Evolutionary conservation across 257 asterid species (phyloP).

Genomic region (Lithospermum erythrorhizon): DNA sequence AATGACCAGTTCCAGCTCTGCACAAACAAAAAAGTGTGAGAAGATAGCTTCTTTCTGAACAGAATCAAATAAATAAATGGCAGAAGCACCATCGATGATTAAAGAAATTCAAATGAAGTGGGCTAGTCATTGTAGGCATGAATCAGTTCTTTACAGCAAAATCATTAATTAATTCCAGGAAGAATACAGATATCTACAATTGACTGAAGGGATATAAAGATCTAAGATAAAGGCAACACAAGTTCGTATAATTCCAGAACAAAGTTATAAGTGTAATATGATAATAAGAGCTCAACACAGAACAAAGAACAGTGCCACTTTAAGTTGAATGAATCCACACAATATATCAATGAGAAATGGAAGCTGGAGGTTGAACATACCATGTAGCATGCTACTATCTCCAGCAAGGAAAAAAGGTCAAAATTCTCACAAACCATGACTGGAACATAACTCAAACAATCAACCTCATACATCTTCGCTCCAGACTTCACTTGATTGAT

Average conservation of each 20-base stretch:
- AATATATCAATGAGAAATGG: neutral
- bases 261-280: neutral
- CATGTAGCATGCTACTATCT: constrained; percentile 60
- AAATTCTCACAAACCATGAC: constrained; percentile 27
- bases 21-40: constrained; percentile 13
- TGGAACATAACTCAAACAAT: constrained; percentile 16
- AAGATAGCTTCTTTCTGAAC: neutral
- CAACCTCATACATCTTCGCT: constrained; percentile 12
- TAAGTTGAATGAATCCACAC: neutral
- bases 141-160: neutral
- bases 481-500: constrained; percentile 15
- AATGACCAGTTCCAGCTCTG: constrained; percentile 88
- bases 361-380: constrained; percentile 29
- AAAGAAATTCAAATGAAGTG: neutral
- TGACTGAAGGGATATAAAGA: neutral
- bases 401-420: constrained; percentile 61
- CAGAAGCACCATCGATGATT: no score
- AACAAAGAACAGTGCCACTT: neutral
- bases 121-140: neutral
- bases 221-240: neutral
- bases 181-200: neutral
- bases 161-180: neutral
- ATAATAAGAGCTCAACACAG: neutral
- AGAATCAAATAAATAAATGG: no score
- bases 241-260: neutral